Percentiles rank a stretch among this genome's conserved stretches.
These are phyloP conservation scores for Podospora sp. DNA, from an alignment of 495 filamentous ascomycete species.

Conservation along the genomic window DNA sequence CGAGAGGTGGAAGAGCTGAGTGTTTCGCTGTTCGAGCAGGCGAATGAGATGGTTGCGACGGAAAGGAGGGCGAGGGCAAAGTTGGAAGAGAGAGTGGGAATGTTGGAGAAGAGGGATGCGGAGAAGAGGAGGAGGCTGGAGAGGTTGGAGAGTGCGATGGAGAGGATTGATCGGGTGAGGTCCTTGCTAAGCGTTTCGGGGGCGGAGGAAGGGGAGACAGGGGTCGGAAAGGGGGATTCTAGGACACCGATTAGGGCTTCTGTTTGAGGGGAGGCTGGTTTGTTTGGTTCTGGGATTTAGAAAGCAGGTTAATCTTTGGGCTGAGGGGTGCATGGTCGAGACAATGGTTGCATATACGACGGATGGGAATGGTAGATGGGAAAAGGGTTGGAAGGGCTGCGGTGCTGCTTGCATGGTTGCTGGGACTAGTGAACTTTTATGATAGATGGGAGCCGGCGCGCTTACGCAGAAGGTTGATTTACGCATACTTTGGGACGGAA, in stretches of 20 bases:
- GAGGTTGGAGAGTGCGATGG: constrained; percentile 75
- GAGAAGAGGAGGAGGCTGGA: constrained; percentile 75
- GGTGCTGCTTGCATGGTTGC: too few relatives aligned
- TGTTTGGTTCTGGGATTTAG: too few relatives aligned
- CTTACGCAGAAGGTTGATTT: too few relatives aligned
- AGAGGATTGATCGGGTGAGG: constrained; percentile 72
- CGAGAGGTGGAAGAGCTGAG: constrained; percentile 89
- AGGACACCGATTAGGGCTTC: not conserved
- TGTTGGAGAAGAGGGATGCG: constrained; percentile 68
- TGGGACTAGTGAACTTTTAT: too few relatives aligned
- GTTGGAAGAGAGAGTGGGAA: constrained; percentile 73
- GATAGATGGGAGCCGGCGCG: too few relatives aligned
- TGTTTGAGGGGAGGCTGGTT: not conserved
- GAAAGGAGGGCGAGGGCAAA: constrained; percentile 79
- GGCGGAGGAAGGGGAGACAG: not conserved
- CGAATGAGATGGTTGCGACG: constrained; percentile 95
- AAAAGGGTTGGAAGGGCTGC: too few relatives aligned
- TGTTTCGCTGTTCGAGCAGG: constrained; percentile 83
- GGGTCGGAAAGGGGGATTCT: not conserved
- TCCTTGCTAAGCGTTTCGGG: constrained; percentile 48
- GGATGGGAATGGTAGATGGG: too few relatives aligned
- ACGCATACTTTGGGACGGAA: too few relatives aligned
- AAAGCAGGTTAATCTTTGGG: too few relatives aligned
- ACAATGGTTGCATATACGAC: too few relatives aligned
- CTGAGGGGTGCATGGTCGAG: too few relatives aligned